A percentile compares a stretch with the other conserved stretches of the same genome.
Conservation (phyloP, 2,329 filamentous ascomycete species). For the Plenodomus biglobosus region DNA sequence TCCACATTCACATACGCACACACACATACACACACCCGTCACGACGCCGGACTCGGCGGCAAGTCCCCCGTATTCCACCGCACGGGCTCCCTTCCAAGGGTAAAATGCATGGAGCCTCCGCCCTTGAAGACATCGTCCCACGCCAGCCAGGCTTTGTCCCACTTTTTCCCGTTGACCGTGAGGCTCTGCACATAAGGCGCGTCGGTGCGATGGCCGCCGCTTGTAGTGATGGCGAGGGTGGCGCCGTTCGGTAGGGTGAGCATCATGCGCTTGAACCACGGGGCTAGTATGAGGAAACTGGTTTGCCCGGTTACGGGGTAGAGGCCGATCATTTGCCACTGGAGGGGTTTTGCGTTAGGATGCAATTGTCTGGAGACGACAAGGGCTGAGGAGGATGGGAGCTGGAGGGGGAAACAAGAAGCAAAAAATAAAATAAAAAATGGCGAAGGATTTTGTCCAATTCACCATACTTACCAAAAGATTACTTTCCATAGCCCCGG, state of each 20-base stretch:
- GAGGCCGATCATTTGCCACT: conserved; percentile 41
- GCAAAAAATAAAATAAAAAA: not conserved
- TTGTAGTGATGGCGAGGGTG: conserved; percentile 57
- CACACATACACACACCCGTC: too few relatives aligned
- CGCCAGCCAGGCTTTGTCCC: conserved; percentile 65
- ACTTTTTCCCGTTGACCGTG: conserved; percentile 63
- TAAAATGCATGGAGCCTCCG: conserved; percentile 63
- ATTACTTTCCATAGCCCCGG: conserved; percentile 73
- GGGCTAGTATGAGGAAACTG: conserved; percentile 62
- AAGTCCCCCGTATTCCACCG: conserved; percentile 62
- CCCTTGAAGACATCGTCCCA: conserved; percentile 67
- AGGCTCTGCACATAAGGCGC: conserved; percentile 65
- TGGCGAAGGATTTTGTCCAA: too few relatives aligned
- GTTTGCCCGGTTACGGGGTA: conserved; percentile 63
- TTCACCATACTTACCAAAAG: conserved; percentile 34
- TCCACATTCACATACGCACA: too few relatives aligned
- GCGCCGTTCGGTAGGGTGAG: conserved; percentile 61
- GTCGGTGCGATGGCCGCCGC: conserved; percentile 52
- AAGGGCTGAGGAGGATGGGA: too few relatives aligned
- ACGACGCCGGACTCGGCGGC: conserved; percentile 61
- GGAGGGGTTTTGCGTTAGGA: too few relatives aligned
- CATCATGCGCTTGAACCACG: conserved; percentile 53
- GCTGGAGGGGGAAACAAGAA: too few relatives aligned
- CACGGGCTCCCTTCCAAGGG: conserved; percentile 56
- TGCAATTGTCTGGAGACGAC: too few relatives aligned